Percentiles rank a stretch among this genome's conserved stretches.
Evolutionary conservation across 2,329 filamentous ascomycete genomes (phyloP).

Genomic region (Hymenotorrendiella dingleyae): DNA sequence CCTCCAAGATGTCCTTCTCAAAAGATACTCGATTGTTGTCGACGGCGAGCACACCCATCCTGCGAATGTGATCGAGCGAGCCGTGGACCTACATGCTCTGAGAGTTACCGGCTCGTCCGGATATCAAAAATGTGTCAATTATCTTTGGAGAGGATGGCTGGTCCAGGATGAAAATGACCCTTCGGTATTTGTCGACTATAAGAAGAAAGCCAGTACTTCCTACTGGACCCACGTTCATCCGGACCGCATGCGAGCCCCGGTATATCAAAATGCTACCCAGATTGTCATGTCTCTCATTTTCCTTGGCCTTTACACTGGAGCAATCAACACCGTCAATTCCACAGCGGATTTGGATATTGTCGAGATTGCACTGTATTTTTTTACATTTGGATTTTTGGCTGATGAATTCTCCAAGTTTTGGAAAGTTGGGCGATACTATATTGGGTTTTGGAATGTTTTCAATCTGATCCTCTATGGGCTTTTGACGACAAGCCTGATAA

Average conservation of each 20-base stretch:
- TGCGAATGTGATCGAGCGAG: constrained; percentile 85
- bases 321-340: constrained; percentile 91
- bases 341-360: constrained; percentile 76
- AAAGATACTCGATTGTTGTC: constrained; percentile 77
- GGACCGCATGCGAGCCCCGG: constrained; percentile 85
- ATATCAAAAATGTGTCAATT: constrained; percentile 85
- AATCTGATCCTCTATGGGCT: constrained; percentile 78
- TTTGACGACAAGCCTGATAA: constrained; percentile 69
- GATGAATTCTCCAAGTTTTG: constrained; percentile 86
- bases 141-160: constrained; percentile 93
- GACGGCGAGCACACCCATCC: constrained; percentile 67
- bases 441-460: constrained; percentile 97
- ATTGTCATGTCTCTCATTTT: constrained; percentile 80
- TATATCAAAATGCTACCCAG: constrained; percentile 88
- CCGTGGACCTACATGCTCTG: constrained; percentile 87
- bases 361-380: constrained; percentile 80
- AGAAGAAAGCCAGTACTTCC: constrained; percentile 68
- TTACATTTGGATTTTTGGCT: constrained; percentile 84
- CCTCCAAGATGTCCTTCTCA: constrained; percentile 74
- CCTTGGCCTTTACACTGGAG: constrained; percentile 77
- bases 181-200: constrained; percentile 82
- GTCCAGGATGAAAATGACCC: constrained; percentile 93
- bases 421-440: constrained; percentile 86
- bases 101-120: constrained; percentile 84
- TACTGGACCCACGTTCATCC: constrained; percentile 85